Evolutionary conservation across 768 basidiomycete genomes (phyloP), one percentile per base, ranked within the genome.

Genomic region (Austroboletus eburneus): DNA sequence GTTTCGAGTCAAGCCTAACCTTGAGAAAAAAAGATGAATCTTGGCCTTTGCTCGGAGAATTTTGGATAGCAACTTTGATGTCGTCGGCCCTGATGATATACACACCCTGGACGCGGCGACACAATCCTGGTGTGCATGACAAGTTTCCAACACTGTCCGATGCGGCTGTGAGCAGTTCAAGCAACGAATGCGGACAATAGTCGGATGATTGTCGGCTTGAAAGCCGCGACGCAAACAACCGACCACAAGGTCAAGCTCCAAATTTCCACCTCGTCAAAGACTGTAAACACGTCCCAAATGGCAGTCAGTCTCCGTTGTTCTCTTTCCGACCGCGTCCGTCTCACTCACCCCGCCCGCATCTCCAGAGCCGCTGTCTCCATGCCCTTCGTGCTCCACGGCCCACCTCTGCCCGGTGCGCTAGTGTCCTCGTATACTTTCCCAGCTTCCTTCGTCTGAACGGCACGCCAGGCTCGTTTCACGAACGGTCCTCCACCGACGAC

Each of bases 401-500:
- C 9, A 30, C 49, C n/a, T 46, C 52, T 9, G 10, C 54, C 25
- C 53, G 55, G 55, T 56, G 17, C 18, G 40, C 55, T 27, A 35
- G 29, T 24, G 13, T 23, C 6, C 7, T 20, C n/a, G 17, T 22
- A 5, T 10, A 20, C 34, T n/a, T 37, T 32, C 16, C 10, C 14
- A 36, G 35, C 35, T 46, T 51, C 20, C 43, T 35, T 45, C 29
- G 8, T 39, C 42, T 4, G 9, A n/a, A n/a, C n/a, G n/a, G n/a
- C n/a, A n/a, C 17, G 13, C 30, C 42, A 67, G 64, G 27, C 46
- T 58, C 43, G 55, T 42, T 9, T 52, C 61, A 10, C 53, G 64
- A 48, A 55, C 68, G 30, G 61, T 58, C 51, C 67, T 69, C 16
- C 70, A 74, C 57, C 73, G 84, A 73, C 79, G 74, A 67, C 66